Evolutionary conservation across 1,284 basidiomycete genomes (phyloP).

Genomic region (Ustilago bromivora): DNA sequence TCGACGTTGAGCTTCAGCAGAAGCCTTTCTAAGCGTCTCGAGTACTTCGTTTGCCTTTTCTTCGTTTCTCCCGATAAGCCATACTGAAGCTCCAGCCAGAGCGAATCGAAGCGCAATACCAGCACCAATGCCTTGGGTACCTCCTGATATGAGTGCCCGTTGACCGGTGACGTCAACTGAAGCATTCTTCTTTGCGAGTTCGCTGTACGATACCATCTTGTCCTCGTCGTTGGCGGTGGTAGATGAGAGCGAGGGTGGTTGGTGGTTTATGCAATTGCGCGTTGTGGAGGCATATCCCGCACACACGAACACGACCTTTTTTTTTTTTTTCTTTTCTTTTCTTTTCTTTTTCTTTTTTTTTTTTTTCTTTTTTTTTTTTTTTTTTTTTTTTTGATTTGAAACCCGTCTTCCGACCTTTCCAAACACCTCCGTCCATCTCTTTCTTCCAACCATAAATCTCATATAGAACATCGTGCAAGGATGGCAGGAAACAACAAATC

Average conservation of each 20-base stretch:
- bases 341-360: no score
- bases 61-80: constrained; percentile 69
- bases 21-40: constrained; percentile 52
- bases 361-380: no score
- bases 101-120: constrained; percentile 63
- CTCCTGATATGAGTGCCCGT: constrained; percentile 54
- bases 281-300: no score
- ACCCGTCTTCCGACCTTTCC: no score
- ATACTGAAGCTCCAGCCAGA: constrained; percentile 67
- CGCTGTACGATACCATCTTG: constrained; percentile 28
- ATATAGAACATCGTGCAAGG: neutral
- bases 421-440: no score
- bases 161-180: constrained; percentile 30
- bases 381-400: no score
- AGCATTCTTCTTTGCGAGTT: constrained; percentile 41
- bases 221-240: neutral
- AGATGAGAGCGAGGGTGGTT: neutral
- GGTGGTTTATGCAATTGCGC: no score
- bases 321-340: neutral
- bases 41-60: constrained; percentile 61
- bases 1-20: constrained; percentile 43
- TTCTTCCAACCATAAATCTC: neutral
- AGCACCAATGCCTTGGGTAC: constrained; percentile 64
- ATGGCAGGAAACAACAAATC: constrained; percentile 9
- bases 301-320: no score